Evolutionary conservation across 2,329 filamentous ascomycete genomes (phyloP).

Genomic region (Aquanectria penicillioides): DNA sequence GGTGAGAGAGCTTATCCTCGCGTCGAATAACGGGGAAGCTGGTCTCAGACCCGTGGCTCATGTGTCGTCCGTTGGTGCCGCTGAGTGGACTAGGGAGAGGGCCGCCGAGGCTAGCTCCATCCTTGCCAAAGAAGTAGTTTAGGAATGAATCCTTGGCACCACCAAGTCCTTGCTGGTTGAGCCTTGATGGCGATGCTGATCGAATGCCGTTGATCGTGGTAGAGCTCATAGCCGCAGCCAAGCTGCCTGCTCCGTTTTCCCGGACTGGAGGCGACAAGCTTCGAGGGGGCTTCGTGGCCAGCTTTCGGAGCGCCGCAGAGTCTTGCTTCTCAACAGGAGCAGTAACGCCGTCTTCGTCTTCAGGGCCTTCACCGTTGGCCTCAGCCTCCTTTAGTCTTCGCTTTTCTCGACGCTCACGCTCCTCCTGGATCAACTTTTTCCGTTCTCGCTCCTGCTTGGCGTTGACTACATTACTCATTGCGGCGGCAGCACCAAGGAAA

Average conservation of each 20-base stretch:
- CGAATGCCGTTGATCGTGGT: constrained; percentile 62
- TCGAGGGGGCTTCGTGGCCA: constrained; percentile 60
- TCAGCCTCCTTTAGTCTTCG: constrained; percentile 85
- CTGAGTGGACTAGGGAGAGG: constrained; percentile 48
- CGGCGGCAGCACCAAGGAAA: constrained; percentile 94
- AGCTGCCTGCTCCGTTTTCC: constrained; percentile 69
- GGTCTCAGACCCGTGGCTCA: constrained; percentile 81
- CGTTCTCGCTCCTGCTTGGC: constrained; percentile 95
- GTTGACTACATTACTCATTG: constrained; percentile 96
- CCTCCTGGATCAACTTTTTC: constrained; percentile 80
- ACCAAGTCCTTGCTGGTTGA: constrained; percentile 68
- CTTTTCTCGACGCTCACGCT: constrained; percentile 86
- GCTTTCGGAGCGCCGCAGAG: constrained; percentile 53
- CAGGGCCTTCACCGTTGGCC: constrained; percentile 77
- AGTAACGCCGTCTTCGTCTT: constrained; percentile 62
- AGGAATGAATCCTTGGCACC: constrained; percentile 88
- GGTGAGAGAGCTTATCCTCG: constrained; percentile 66
- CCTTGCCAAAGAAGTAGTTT: constrained; percentile 99
- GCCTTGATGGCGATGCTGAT: constrained; percentile 57
- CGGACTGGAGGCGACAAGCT: constrained; percentile 86
- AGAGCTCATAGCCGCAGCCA: constrained; percentile 66
- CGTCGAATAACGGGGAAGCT: constrained; percentile 86
- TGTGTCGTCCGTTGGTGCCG: constrained; percentile 64
- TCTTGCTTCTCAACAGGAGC: constrained; percentile 60
- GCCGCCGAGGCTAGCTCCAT: constrained; percentile 65